phyloP scores from a whole-genome alignment of 2,329 filamentous ascomycete species.

The Ascosphaera acerosa region DNA sequence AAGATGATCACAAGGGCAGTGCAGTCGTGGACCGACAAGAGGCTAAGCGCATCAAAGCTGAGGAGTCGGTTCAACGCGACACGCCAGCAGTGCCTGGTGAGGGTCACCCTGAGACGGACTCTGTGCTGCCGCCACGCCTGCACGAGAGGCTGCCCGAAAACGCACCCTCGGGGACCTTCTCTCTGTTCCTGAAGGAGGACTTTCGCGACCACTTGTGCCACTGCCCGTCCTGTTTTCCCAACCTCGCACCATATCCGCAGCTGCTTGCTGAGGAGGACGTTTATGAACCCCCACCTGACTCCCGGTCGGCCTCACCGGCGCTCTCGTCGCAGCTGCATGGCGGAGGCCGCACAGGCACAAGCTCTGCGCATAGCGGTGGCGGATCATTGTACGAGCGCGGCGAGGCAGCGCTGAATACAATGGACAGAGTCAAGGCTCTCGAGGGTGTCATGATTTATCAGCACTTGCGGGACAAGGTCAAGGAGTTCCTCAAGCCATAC shows the following conservation, averaged over 20 bases:
- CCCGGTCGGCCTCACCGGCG: slow-evolving; percentile 37
- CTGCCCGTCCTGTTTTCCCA: slow-evolving; percentile 55
- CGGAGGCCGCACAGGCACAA: slow-evolving; percentile 11
- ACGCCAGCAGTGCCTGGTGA: too few species aligned
- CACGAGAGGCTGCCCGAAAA: slow-evolving; percentile 29
- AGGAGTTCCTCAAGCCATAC: slow-evolving; percentile 78
- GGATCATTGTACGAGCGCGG: slow-evolving; percentile 73
- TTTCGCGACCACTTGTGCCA: slow-evolving; percentile 68
- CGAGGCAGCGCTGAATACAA: slow-evolving; percentile 71
- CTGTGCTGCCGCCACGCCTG: slow-evolving; percentile 4
- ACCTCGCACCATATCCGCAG: slow-evolving; percentile 44
- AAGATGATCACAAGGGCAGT: too few species aligned
- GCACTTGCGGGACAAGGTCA: slow-evolving; percentile 85
- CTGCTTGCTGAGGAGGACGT: slow-evolving; percentile 84
- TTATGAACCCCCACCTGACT: slow-evolving; percentile 49
- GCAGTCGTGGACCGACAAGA: too few species aligned
- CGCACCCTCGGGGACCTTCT: slow-evolving; percentile 35
- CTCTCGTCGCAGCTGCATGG: slow-evolving; percentile 28
- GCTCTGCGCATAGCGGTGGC: slow-evolving; percentile 30
- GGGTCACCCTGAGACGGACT: too few species aligned
- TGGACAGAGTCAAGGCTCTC: slow-evolving; percentile 81
- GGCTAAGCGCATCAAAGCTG: slow-evolving; percentile 27
- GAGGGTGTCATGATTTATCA: slow-evolving; percentile 98
- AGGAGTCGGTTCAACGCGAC: too few species aligned
- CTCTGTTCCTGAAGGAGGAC: slow-evolving; percentile 52